Percentiles rank a stretch among this genome's conserved stretches.
These are phyloP conservation scores for Aristolochia contorta DNA, from an alignment of 164 flowering plant species.

Conservation along the genomic window DNA sequence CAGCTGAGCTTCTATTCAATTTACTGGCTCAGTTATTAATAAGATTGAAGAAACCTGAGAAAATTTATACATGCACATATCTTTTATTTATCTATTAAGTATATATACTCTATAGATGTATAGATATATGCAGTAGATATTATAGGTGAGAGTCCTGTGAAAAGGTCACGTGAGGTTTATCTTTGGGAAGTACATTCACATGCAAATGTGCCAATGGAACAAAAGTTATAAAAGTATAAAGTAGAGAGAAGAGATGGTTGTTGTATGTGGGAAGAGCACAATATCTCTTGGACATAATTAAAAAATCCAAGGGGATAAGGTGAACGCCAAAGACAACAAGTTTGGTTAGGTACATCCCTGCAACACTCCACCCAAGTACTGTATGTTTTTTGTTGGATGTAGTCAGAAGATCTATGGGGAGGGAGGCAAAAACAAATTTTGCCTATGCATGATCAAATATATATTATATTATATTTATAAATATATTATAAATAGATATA, in stretches of 20 bases:
- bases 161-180: constrained; percentile 56
- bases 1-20: background rate
- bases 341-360: constrained; percentile 10
- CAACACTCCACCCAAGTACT: constrained; percentile 4
- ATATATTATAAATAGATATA: too few species aligned
- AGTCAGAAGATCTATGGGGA: too few species aligned
- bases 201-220: constrained; percentile 40
- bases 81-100: too few species aligned
- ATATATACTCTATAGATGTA: too few species aligned
- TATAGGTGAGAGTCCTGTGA: constrained; percentile 29
- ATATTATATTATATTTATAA: too few species aligned
- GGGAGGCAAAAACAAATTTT: too few species aligned
- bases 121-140: background rate
- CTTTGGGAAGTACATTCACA: constrained; percentile 72
- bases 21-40: background rate
- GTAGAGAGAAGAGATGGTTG: constrained; percentile 18
- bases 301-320: constrained; percentile 11
- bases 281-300: constrained; percentile 7
- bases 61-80: too few species aligned
- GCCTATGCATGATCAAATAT: too few species aligned
- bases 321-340: constrained; percentile 15
- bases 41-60: background rate
- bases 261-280: constrained; percentile 16
- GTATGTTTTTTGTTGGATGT: background rate
- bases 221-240: constrained; percentile 39